Evolutionary conservation across 192 early-diverging fungal genomes (phyloP), one percentile per base, ranked within the genome.

Genomic region (Coemansia sp.): DNA sequence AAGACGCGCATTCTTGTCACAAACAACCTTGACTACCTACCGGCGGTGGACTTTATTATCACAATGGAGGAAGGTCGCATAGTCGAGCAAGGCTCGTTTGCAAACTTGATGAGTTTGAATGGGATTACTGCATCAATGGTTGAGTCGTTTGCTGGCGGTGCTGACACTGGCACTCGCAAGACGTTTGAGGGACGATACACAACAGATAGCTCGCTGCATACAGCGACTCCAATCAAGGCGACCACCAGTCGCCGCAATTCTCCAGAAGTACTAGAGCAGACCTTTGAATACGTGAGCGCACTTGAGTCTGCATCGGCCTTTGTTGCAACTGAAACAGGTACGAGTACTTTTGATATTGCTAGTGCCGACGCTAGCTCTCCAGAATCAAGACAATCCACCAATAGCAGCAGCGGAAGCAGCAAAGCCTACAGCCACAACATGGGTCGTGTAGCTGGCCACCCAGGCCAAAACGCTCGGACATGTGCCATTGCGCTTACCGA

Each of bases 1-100:
- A 90, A 89, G 67, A 91, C 93, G 0, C 84, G 92, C 14, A 69
- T 95, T 38, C 75, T 95, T 28, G 80, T 84, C 3, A 86, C 87
- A 0, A 84, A 84, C 44, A 77, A 75, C 28, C 78, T 86, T 26
- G 83, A 86, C 38, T 73, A 82, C 53, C 73, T 87, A 5, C 62
- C 75, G 1, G 57, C 73, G 1, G 70, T 83, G 17, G 86, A 89
- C 40, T 69, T 77, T 47, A 75, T 89, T 40, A 72, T 89, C 3
- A 63, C 78, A 0, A 59, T 89, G 16, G 67, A 80, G 16, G 69
- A 72, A 19, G 87, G 87, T 6, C 40, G 39, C 1, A 74, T 89
- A 19, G 77, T 63, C n/a, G 87, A 90, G 57, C 77, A 82, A 43
- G 89, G 89, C 10, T 53, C 71, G 9, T 88, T 86, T 66, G 57